Evolutionary conservation across 129 eudicot species (phyloP), one percentile per base, ranked within the genome.

Genomic region (Cynara cardunculus): DNA sequence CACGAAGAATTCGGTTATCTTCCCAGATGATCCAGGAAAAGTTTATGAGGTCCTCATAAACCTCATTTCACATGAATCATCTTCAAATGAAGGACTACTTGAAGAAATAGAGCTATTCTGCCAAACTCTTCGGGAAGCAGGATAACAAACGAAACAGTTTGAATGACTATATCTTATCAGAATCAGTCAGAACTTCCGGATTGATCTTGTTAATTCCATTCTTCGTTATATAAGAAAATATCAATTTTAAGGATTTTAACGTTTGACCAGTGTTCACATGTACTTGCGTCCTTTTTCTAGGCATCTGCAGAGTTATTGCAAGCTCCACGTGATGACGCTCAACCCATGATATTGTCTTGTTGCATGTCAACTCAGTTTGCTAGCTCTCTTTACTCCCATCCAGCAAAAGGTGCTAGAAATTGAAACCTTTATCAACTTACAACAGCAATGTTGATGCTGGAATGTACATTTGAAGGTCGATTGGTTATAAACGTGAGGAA

Each of bases 61-160:
- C 81, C 86, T 90, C 34, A 69, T 89, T 79, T 83, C 88, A 56
- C 88, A 85, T 26, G 80, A 79, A 24, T 77, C 88, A 72, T 84
- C 83, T 81, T 69, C 67, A 21, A 86, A 84, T 39, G 84, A 80
- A 59, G 69, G 79, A 44, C 71, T 95, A 25, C 39, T 89, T 74
- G 90, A 88, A 84, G 97, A 92, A 87, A 95, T 90, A 49, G 97
- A 95, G 59, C 66, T 87, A 26, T 95, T 92, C 37, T 86, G 87
- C 72, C 89, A 79, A 78, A 79, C 89, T 73, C 32, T 84, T 27
- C 82, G 83, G 89, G 89, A 89, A 82, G 88, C 88, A 87, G 73
- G 86, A 80, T 71, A 22, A 74, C 21, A 49, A 65, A 19, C 21
- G 22, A 27, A 11, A 68, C 21, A 22, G 64, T n/a, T 53, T 19